These are phyloP conservation scores for Talaromyces sp. DNA, from an alignment of 2,329 filamentous ascomycete species.

Conservation along the genomic window DNA sequence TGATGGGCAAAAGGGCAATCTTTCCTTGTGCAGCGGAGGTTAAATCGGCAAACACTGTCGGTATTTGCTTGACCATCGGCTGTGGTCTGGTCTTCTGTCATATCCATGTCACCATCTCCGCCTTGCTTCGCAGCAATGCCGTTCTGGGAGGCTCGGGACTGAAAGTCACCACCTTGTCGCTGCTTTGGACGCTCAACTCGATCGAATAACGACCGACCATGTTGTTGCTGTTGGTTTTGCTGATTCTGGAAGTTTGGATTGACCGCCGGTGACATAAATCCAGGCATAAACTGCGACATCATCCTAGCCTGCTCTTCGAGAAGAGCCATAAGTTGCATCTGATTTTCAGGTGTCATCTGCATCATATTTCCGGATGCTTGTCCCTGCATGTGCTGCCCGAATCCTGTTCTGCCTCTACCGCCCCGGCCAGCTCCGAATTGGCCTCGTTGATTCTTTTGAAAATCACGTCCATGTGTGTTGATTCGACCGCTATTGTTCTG, in stretches of 20 bases:
- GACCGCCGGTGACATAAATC: conserved; percentile 52
- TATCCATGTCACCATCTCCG: conserved; percentile 36
- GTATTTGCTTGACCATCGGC: conserved; percentile 50
- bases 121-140: conserved; percentile 23
- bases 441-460: conserved; percentile 68
- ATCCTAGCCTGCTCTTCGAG: conserved; percentile 84
- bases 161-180: conserved; percentile 54
- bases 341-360: conserved; percentile 62
- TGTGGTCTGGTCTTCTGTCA: conserved; percentile 34
- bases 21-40: conserved; percentile 79
- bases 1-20: conserved; percentile 94
- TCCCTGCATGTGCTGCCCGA: conserved; percentile 29
- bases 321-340: conserved; percentile 72
- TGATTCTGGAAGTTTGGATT: conserved; percentile 53
- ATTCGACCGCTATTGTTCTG: conserved; percentile 73
- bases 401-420: conserved; percentile 43
- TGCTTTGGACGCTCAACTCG: conserved; percentile 56
- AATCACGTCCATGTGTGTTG: conserved; percentile 69
- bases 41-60: conserved; percentile 80
- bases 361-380: conserved; percentile 47
- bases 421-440: conserved; percentile 43
- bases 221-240: conserved; percentile 19
- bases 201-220: conserved; percentile 68
- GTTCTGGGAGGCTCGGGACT: conserved; percentile 42
- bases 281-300: conserved; percentile 69